These are phyloP conservation scores for Colletotrichum eremochloae DNA, from an alignment of 2,329 filamentous ascomycete genomes.

Conservation along the genomic window DNA sequence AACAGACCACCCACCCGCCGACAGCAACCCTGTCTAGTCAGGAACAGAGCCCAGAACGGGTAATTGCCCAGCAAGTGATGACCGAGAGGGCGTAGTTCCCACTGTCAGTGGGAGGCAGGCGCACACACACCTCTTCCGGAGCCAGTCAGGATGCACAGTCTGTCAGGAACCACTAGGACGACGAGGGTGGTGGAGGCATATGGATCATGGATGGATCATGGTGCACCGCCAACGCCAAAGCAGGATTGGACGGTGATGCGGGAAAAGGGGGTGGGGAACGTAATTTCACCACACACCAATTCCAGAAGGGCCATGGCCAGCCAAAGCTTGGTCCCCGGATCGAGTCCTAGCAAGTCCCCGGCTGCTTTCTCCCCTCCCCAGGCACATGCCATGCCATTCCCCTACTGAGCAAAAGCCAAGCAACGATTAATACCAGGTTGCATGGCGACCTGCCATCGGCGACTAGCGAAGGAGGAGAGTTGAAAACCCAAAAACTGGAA, in stretches of 20 bases:
- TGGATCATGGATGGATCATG: slow-evolving; percentile 17
- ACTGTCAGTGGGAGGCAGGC: background rate
- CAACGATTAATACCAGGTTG: background rate
- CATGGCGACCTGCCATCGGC: slow-evolving; percentile 14
- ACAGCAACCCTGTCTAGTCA: slow-evolving; percentile 33
- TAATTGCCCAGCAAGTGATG: slow-evolving; percentile 31
- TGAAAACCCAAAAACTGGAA: slow-evolving; percentile 1
- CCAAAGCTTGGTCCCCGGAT: slow-evolving; percentile 36
- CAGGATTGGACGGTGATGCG: slow-evolving; percentile 39
- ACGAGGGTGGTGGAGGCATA: slow-evolving; percentile 26
- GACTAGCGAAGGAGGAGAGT: background rate
- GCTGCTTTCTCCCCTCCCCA: background rate
- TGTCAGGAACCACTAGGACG: slow-evolving; percentile 19
- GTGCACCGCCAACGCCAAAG: slow-evolving; percentile 19
- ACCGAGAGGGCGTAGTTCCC: slow-evolving; percentile 29
- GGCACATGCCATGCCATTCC: slow-evolving; percentile 7
- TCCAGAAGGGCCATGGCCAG: slow-evolving; percentile 14
- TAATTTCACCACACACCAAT: slow-evolving; percentile 36
- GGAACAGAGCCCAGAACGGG: slow-evolving; percentile 35
- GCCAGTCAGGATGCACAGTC: background rate
- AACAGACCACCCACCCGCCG: slow-evolving; percentile 20
- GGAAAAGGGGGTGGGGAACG: slow-evolving; percentile 41
- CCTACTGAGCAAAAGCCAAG: slow-evolving; percentile 6
- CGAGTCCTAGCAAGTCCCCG: slow-evolving; percentile 28
- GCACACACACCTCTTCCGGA: background rate